These are phyloP conservation scores for Exophiala bonariae DNA, from an alignment of 2,329 filamentous ascomycete genomes.

Conservation along the genomic window DNA sequence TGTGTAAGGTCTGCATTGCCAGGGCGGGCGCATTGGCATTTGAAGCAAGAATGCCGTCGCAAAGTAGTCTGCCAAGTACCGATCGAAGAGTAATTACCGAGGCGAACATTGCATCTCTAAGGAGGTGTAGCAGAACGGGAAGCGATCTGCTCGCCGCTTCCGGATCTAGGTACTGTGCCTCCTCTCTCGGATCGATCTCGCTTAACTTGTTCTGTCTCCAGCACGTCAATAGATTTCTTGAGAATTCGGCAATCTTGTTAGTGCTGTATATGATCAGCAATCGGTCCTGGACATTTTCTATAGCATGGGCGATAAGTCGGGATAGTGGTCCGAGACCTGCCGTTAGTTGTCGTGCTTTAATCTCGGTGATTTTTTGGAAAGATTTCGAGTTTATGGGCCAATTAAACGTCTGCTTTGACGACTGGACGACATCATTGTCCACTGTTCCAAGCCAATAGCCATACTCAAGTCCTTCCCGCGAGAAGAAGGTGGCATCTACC, in stretches of 20 bases:
- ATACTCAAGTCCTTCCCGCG: conserved; percentile 70
- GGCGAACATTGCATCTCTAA: conserved; percentile 75
- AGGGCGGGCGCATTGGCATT: conserved; percentile 63
- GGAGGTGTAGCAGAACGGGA: conserved; percentile 70
- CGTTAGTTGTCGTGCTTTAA: conserved; percentile 59
- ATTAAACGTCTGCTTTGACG: conserved; percentile 54
- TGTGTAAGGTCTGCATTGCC: conserved; percentile 70
- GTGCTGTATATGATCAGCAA: conserved; percentile 42
- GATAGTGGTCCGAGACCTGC: conserved; percentile 63
- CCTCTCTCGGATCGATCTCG: conserved; percentile 67
- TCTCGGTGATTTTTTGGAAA: conserved; percentile 56
- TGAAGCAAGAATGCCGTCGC: conserved; percentile 55
- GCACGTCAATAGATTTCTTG: conserved; percentile 63
- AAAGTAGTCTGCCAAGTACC: conserved; percentile 65
- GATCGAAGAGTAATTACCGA: conserved; percentile 73
- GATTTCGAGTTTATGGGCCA: conserved; percentile 65
- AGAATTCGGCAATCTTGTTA: conserved; percentile 68
- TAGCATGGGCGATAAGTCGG: conserved; percentile 60
- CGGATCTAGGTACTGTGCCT: conserved; percentile 61
- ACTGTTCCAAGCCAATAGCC: conserved; percentile 73
- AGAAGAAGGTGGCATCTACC: conserved; percentile 67
- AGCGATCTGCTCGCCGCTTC: conserved; percentile 68
- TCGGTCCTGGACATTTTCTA: conserved; percentile 56
- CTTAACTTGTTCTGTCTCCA: conserved; percentile 78
- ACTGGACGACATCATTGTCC: conserved; percentile 64